phyloP scores from a whole-genome alignment of 2,329 filamentous ascomycete genomes.

The Epichloe bromicola region DNA sequence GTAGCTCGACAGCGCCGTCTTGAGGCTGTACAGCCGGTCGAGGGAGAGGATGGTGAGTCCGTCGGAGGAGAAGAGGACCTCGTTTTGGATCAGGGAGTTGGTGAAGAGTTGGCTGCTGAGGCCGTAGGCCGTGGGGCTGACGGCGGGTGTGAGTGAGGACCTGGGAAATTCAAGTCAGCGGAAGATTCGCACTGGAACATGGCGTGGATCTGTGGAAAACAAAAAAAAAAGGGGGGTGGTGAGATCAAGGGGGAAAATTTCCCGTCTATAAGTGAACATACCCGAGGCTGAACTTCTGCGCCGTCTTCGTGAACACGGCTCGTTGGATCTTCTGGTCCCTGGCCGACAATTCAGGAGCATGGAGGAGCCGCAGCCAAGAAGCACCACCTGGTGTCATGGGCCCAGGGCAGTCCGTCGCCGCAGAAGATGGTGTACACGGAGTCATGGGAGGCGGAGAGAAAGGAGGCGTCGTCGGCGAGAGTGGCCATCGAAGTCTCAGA shows the following conservation, averaged over 20 bases:
- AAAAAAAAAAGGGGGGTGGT: too few relatives aligned
- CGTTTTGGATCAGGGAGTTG: conserved; percentile 46
- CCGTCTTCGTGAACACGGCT: conserved; percentile 37
- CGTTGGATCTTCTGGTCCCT: conserved; percentile 35
- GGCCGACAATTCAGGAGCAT: conserved; percentile 31
- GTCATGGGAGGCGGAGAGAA: conserved; percentile 32
- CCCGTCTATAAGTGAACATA: conserved; percentile 10
- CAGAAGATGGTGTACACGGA: conserved; percentile 30
- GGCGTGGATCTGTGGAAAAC: neutral
- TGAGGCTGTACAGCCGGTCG: conserved; percentile 52
- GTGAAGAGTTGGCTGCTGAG: conserved; percentile 39
- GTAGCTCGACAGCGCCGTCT: conserved; percentile 45
- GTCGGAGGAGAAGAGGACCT: conserved; percentile 45
- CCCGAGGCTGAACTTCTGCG: conserved; percentile 31
- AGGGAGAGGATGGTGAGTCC: conserved; percentile 47
- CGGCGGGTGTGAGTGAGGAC: conserved; percentile 30
- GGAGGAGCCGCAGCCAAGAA: conserved; percentile 38
- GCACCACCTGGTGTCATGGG: conserved; percentile 20
- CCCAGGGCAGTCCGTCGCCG: conserved; percentile 18
- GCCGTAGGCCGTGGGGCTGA: conserved; percentile 28
- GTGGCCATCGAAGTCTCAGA: conserved; percentile 10
- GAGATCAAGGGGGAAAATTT: too few relatives aligned
- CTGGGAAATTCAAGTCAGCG: neutral
- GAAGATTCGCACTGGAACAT: too few relatives aligned
- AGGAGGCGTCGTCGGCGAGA: conserved; percentile 26